Evolutionary conservation across 768 basidiomycete genomes (phyloP).

Genomic region (Paxillus ammoniavirescens): DNA sequence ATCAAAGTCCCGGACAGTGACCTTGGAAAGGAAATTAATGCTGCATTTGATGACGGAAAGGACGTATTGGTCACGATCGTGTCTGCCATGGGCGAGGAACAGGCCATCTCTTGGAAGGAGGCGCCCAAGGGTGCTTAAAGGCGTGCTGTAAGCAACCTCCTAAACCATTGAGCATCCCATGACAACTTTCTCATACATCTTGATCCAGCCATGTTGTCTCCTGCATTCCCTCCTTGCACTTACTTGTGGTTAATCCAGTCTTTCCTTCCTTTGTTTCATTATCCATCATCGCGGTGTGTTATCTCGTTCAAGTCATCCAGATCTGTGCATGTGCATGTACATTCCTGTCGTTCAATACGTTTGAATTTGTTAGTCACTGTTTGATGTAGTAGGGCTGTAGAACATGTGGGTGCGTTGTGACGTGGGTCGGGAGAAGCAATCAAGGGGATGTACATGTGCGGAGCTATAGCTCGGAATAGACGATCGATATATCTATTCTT

Average conservation of each 20-base stretch:
- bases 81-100: constrained; percentile 91
- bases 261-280: constrained; percentile 9
- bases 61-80: constrained; percentile 86
- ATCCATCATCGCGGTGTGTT: constrained; percentile 6
- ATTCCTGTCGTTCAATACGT: constrained; percentile 25
- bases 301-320: constrained; percentile 18
- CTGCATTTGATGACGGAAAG: constrained; percentile 80
- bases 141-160: constrained; percentile 3
- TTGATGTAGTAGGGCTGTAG: constrained; percentile 24
- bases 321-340: constrained; percentile 26
- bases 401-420: constrained; percentile 3
- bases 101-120: constrained; percentile 88
- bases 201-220: not conserved
- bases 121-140: constrained; percentile 60
- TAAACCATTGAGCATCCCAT: not conserved
- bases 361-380: constrained; percentile 27
- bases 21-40: constrained; percentile 68
- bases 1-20: constrained; percentile 89
- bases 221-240: constrained; percentile 15
- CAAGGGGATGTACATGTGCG: not conserved
- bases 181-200: not conserved
- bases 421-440: constrained; percentile 5
- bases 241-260: constrained; percentile 8
- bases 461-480: too few species aligned
- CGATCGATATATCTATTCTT: not conserved